A percentile compares a stretch with the other conserved stretches of the same genome.
These are phyloP conservation scores for Podila epicladia DNA, from an alignment of 192 early-diverging fungal species.

Conservation along the genomic window DNA sequence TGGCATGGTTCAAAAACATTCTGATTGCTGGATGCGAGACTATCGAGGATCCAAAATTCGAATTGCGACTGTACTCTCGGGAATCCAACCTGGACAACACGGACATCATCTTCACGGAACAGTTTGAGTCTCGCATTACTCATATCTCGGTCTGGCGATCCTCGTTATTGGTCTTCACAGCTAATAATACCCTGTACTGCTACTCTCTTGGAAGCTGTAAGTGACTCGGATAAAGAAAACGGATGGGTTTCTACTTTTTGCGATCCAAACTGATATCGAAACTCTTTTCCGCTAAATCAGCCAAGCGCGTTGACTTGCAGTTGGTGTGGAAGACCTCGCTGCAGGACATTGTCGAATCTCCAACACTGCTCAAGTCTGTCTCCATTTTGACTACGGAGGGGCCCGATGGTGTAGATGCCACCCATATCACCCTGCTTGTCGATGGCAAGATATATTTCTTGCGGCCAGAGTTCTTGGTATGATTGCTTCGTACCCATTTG, in stretches of 20 bases:
- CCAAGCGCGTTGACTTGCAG: slow-evolving; percentile 44
- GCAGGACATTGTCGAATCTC: slow-evolving; percentile 48
- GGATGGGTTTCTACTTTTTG: not conserved
- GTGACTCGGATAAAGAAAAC: not conserved
- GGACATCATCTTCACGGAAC: slow-evolving; percentile 68
- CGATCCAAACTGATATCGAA: not conserved
- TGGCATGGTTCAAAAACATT: slow-evolving; percentile 77
- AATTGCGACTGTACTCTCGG: slow-evolving; percentile 75
- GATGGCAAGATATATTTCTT: slow-evolving; percentile 75
- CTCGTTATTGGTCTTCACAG: slow-evolving; percentile 67
- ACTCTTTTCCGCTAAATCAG: slow-evolving; percentile 3
- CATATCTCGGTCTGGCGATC: slow-evolving; percentile 64
- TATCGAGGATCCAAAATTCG: slow-evolving; percentile 43
- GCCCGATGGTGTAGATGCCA: slow-evolving; percentile 52
- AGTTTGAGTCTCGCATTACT: slow-evolving; percentile 55
- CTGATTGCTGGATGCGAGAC: slow-evolving; percentile 75
- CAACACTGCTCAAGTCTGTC: slow-evolving; percentile 35
- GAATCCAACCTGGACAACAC: slow-evolving; percentile 76
- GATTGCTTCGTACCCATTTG: not conserved
- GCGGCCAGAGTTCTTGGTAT: slow-evolving; percentile 61
- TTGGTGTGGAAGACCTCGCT: slow-evolving; percentile 46
- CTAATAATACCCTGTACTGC: slow-evolving; percentile 60
- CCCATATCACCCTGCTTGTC: slow-evolving; percentile 72
- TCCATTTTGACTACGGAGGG: slow-evolving; percentile 39
- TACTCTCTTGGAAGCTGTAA: slow-evolving; percentile 48